phyloP scores from a whole-genome alignment of 2,329 filamentous ascomycete species.

The Penicillium sp. region DNA sequence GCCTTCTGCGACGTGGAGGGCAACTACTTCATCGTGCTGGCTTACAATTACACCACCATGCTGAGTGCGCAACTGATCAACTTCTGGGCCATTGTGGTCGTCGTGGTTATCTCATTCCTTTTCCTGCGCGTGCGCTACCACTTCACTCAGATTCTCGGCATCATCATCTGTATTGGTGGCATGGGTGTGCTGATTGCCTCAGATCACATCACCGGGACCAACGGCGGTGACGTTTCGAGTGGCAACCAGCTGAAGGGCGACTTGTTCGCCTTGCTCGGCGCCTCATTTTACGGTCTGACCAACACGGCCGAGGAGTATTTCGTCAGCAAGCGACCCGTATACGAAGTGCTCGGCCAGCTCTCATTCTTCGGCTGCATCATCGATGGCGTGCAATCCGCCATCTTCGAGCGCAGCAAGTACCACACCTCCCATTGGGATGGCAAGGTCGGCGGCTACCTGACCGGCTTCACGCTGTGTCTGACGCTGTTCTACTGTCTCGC shows the following conservation, averaged over 20 bases:
- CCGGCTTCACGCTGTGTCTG: slow-evolving; percentile 84
- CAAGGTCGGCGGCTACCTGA: slow-evolving; percentile 72
- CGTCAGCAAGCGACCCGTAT: slow-evolving; percentile 78
- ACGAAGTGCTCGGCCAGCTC: slow-evolving; percentile 90
- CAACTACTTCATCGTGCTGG: slow-evolving; percentile 96
- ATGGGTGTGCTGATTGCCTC: slow-evolving; percentile 82
- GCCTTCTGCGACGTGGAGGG: slow-evolving; percentile 92
- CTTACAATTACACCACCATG: slow-evolving; percentile 89
- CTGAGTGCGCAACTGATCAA: slow-evolving; percentile 93
- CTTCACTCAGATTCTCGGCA: slow-evolving; percentile 77
- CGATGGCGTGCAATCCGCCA: slow-evolving; percentile 84
- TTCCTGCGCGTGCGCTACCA: slow-evolving; percentile 88
- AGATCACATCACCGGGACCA: slow-evolving; percentile 75
- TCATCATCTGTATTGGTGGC: slow-evolving; percentile 85
- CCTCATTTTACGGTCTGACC: slow-evolving; percentile 83
- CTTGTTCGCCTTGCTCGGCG: slow-evolving; percentile 83
- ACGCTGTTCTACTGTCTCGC: slow-evolving; percentile 83
- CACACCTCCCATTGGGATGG: slow-evolving; percentile 61
- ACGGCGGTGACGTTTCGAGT: slow-evolving; percentile 58
- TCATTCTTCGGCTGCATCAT: slow-evolving; percentile 85
- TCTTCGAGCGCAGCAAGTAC: slow-evolving; percentile 82
- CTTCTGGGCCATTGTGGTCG: slow-evolving; percentile 96
- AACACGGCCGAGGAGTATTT: slow-evolving; percentile 96
- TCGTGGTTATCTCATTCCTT: slow-evolving; percentile 78
- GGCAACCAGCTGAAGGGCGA: slow-evolving; percentile 83